Evolutionary conservation across 306 rosid species (phyloP).

Genomic region (Inga oerstediana): DNA sequence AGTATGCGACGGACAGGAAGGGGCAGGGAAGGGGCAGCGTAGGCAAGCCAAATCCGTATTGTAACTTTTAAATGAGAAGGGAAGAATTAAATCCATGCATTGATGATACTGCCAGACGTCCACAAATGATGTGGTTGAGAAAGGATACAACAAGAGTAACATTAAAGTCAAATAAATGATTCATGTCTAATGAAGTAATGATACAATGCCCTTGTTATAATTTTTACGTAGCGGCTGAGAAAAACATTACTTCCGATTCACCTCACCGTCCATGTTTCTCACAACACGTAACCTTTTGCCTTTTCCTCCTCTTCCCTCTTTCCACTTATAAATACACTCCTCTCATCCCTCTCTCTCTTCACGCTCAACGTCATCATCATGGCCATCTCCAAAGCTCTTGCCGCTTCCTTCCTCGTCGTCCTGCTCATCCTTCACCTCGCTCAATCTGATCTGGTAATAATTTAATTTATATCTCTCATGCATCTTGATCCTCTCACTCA

Average conservation of each 20-base stretch:
- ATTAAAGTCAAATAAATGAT: background rate
- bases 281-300: too few species aligned
- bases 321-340: background rate
- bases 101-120: background rate
- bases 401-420: slow-evolving; percentile 39
- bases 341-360: background rate
- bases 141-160: background rate
- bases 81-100: background rate
- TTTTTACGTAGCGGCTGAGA: slow-evolving; percentile 9
- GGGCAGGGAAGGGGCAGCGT: too few species aligned
- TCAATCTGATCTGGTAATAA: slow-evolving; percentile 36
- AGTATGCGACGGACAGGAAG: too few species aligned
- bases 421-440: slow-evolving; percentile 32
- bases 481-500: background rate
- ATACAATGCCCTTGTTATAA: background rate
- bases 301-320: background rate
- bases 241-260: background rate
- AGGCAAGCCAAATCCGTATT: too few species aligned
- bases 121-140: background rate
- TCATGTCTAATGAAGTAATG: background rate
- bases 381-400: slow-evolving; percentile 23
- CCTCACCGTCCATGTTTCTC: background rate
- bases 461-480: background rate
- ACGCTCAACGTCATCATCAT: background rate
- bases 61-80: background rate